Conservation (phyloP, 148 eudicot genomes). For the Nyssa sinensis region DNA sequence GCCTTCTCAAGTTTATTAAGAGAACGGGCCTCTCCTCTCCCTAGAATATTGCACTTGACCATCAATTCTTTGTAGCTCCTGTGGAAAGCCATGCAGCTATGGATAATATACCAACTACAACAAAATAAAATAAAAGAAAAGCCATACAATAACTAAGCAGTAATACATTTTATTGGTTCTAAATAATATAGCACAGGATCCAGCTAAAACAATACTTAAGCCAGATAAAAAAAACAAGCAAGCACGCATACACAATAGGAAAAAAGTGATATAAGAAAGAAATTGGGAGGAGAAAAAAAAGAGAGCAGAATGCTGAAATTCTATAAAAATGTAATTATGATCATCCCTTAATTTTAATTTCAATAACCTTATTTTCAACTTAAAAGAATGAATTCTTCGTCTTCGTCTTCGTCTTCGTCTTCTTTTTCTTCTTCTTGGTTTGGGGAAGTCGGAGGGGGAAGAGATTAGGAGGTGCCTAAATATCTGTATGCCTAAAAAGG, state of each 20-base stretch:
- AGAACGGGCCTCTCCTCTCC: slow-evolving; percentile 74
- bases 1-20: slow-evolving; percentile 73
- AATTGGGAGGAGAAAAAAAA: neutral
- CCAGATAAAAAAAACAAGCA: neutral
- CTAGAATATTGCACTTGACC: slow-evolving; percentile 73
- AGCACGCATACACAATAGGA: neutral
- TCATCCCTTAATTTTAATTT: no score
- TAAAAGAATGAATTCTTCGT: no score
- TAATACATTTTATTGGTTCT: neutral
- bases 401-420: no score
- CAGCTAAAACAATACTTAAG: neutral
- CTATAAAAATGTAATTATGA: neutral
- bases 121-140: neutral
- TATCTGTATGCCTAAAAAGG: neutral
- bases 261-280: neutral
- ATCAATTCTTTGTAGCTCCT: slow-evolving; percentile 89
- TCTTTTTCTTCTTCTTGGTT: no score
- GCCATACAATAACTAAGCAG: neutral
- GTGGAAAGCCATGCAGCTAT: neutral
- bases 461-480: no score
- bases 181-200: neutral
- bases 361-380: neutral
- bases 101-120: neutral
- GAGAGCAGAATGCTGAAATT: neutral
- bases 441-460: no score